These are phyloP conservation scores for Phytophthora pinifolia DNA, from an alignment of 352 stramenopile genomes.

Conservation along the genomic window DNA sequence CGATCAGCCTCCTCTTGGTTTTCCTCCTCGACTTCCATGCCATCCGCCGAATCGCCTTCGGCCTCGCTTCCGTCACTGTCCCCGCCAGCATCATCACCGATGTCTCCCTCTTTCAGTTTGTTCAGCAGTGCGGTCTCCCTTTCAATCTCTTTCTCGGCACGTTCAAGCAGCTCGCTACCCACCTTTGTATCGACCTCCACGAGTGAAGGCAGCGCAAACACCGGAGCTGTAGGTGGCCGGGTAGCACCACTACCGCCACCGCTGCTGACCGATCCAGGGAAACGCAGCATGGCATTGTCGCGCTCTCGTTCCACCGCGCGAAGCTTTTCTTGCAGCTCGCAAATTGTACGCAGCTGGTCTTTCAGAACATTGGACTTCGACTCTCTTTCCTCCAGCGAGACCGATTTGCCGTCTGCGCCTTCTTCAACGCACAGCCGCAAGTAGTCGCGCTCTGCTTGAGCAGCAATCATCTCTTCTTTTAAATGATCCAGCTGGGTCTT, in stretches of 20 bases:
- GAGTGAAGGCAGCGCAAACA: slow-evolving; percentile 42
- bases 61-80: slow-evolving; percentile 43
- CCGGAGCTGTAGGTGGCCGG: slow-evolving; percentile 18
- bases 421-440: slow-evolving; percentile 74
- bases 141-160: slow-evolving; percentile 78
- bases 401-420: slow-evolving; percentile 15
- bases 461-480: slow-evolving; percentile 85
- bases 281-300: slow-evolving; percentile 58
- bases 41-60: slow-evolving; percentile 38
- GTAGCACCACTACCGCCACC: slow-evolving; percentile 9
- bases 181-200: slow-evolving; percentile 54
- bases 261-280: slow-evolving; percentile 8
- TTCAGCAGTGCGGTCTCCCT: slow-evolving; percentile 74
- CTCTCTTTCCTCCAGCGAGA: slow-evolving; percentile 44
- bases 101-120: slow-evolving; percentile 61
- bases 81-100: slow-evolving; percentile 37
- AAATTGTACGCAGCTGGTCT: slow-evolving; percentile 82
- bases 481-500: slow-evolving; percentile 79
- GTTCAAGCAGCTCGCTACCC: slow-evolving; percentile 63
- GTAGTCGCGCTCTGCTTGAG: slow-evolving; percentile 82
- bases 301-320: slow-evolving; percentile 60
- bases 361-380: slow-evolving; percentile 68
- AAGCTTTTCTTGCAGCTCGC: slow-evolving; percentile 78
- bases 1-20: slow-evolving; percentile 71
- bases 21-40: slow-evolving; percentile 37